Evolutionary conservation across 768 basidiomycete genomes (phyloP).

Genomic region (Auricularia heimuer): DNA sequence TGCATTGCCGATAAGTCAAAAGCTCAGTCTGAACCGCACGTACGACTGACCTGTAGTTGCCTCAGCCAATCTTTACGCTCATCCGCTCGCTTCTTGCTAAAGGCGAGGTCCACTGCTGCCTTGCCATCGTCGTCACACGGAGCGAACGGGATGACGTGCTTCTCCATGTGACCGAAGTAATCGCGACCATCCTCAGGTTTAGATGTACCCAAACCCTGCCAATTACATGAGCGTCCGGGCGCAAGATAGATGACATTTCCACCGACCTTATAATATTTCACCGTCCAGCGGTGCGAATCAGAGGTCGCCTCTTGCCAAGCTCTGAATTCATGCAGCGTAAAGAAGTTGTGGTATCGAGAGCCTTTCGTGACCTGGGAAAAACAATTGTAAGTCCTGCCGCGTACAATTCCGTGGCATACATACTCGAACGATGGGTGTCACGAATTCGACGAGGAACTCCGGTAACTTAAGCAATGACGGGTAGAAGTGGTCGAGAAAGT

Average conservation of each 20-base stretch:
- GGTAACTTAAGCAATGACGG: constrained; percentile 87
- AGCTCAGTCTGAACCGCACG: background rate
- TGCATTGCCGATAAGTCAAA: constrained; percentile 19
- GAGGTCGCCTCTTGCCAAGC: constrained; percentile 77
- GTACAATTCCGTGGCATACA: constrained; percentile 15
- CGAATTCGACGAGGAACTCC: constrained; percentile 93
- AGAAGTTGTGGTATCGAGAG: constrained; percentile 70
- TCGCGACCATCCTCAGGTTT: constrained; percentile 80
- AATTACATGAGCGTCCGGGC: constrained; percentile 1
- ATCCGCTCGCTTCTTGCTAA: constrained; percentile 99
- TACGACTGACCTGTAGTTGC: constrained; percentile 61
- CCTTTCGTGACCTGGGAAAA: constrained; percentile 60
- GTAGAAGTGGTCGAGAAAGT: constrained; percentile 94
- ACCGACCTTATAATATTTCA: constrained; percentile 94
- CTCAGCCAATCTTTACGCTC: constrained; percentile 98
- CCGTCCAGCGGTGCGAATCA: constrained; percentile 71
- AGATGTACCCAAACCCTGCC: constrained; percentile 91
- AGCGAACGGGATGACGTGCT: constrained; percentile 91
- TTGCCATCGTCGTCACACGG: constrained; percentile 72
- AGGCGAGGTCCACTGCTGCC: constrained; percentile 89
- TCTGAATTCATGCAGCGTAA: constrained; percentile 95
- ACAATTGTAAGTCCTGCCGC: background rate
- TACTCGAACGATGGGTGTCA: constrained; percentile 95
- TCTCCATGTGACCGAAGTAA: constrained; percentile 87
- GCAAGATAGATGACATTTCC: background rate